Conservation (phyloP, 164 flowering plant genomes). For the Tetracentron sinense region DNA sequence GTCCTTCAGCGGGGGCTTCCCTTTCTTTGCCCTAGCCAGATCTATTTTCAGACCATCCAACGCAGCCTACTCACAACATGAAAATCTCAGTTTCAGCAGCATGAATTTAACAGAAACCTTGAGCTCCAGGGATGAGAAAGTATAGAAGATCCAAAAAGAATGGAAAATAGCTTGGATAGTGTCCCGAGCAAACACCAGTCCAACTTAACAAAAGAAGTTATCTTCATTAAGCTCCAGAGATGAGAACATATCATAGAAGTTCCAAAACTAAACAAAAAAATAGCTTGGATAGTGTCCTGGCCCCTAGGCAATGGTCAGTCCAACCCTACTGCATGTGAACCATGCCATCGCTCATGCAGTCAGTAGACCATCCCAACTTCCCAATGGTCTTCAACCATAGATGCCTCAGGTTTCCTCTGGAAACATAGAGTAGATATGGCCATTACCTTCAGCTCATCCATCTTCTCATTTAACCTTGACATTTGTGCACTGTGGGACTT, state of each 20-base stretch:
- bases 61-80: constrained; percentile 35
- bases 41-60: constrained; percentile 64
- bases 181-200: no score
- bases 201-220: no score
- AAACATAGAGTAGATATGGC: not conserved
- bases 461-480: constrained; percentile 63
- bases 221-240: no score
- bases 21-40: constrained; percentile 80
- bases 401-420: no score
- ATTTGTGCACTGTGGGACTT: constrained; percentile 82
- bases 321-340: not conserved
- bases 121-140: not conserved
- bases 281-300: no score
- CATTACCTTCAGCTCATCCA: constrained; percentile 71
- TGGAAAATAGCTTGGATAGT: no score
- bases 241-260: no score
- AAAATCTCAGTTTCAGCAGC: constrained; percentile 5
- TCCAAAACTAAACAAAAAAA: no score
- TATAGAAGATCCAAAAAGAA: not conserved
- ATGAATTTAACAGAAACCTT: constrained; percentile 3
- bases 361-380: no score
- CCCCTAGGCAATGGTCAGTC: not conserved
- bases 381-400: no score
- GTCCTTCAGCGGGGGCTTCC: constrained; percentile 82
- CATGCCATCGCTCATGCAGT: no score